Evolutionary conservation across 805 yeast genomes (phyloP).

Genomic region (Yarrowia alimentaria): DNA sequence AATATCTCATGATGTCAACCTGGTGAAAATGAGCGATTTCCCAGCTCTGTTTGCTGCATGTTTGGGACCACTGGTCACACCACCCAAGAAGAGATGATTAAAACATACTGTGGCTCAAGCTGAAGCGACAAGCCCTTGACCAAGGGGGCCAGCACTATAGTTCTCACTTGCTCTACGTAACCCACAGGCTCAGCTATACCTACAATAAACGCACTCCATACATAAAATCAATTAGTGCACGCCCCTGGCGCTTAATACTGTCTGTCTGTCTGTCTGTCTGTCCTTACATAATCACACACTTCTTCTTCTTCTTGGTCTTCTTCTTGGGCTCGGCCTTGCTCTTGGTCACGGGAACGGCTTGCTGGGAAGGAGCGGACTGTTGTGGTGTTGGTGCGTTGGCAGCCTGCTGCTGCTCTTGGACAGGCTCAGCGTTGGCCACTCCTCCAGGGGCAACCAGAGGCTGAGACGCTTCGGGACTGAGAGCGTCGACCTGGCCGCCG

Average conservation of each 20-base stretch:
- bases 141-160: too few relatives aligned
- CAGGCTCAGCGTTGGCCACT: slow-evolving; percentile 1
- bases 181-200: too few relatives aligned
- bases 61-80: too few relatives aligned
- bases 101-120: too few relatives aligned
- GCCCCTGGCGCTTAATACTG: slow-evolving; percentile 18
- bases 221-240: slow-evolving; percentile 19
- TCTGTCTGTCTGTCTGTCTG: not conserved
- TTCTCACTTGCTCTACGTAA: too few relatives aligned
- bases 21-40: too few relatives aligned
- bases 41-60: too few relatives aligned
- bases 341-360: slow-evolving; percentile 12
- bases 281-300: slow-evolving; percentile 23
- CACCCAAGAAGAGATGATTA: too few relatives aligned
- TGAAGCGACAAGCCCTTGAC: too few relatives aligned
- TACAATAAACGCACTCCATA: too few relatives aligned
- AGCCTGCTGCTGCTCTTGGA: slow-evolving; percentile 1
- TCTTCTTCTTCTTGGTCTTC: slow-evolving; percentile 27
- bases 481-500: slow-evolving; percentile 25
- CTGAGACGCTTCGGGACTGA: not conserved
- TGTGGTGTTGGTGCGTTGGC: slow-evolving; percentile 20
- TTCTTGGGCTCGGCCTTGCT: slow-evolving; percentile 24
- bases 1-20: too few relatives aligned
- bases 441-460: slow-evolving; percentile 11
- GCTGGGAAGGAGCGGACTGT: slow-evolving; percentile 13